phyloP scores from a whole-genome alignment of 345 rosid species.

The Citrus trifoliata region DNA sequence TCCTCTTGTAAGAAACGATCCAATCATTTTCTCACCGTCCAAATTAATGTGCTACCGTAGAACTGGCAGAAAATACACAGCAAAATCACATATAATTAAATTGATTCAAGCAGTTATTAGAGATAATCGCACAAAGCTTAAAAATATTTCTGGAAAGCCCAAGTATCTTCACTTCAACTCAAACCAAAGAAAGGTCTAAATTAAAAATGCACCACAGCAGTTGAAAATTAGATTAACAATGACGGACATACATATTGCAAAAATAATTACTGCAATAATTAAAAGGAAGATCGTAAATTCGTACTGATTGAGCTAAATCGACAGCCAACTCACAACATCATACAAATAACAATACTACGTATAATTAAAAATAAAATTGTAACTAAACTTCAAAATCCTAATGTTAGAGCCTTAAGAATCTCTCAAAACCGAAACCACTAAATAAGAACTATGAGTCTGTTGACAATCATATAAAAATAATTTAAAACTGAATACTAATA shows the following conservation, averaged over 20 bases:
- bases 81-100: conserved; percentile 5
- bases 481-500: neutral
- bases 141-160: neutral
- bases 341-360: neutral
- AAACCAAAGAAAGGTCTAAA: neutral
- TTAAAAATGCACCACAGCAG: neutral
- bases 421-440: neutral
- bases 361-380: neutral
- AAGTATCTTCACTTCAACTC: neutral
- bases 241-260: neutral
- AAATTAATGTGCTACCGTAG: neutral
- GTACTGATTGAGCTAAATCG: neutral
- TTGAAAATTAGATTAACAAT: conserved; percentile 1
- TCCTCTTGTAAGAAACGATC: conserved; percentile 53
- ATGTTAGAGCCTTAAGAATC: neutral
- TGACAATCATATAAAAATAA: neutral
- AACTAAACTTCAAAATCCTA: neutral
- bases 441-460: neutral
- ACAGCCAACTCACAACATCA: neutral
- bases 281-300: neutral
- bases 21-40: conserved; percentile 35
- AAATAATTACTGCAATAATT: neutral
- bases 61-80: conserved; percentile 2
- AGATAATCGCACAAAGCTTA: neutral
- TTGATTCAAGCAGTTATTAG: neutral